Conservation (phyloP, 352 stramenopile species). For the Globisporangium parvum region DNA sequence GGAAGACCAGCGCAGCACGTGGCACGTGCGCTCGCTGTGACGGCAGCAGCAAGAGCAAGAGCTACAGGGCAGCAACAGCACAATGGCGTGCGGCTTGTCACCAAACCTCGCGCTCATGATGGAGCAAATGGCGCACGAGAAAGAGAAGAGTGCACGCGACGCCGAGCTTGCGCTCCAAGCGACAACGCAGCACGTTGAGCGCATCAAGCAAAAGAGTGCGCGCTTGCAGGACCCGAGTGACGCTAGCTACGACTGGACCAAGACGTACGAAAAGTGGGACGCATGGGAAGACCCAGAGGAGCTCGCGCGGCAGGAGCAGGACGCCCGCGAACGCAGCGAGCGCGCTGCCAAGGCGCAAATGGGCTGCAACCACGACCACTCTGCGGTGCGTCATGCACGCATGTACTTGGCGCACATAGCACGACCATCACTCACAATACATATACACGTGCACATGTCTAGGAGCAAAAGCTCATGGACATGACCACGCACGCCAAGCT, state of each 20-base stretch:
- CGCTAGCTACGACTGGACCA: constrained; percentile 61
- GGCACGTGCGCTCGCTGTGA: not conserved
- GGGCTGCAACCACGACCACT: constrained; percentile 84
- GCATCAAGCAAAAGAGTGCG: constrained; percentile 29
- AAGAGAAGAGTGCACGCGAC: constrained; percentile 38
- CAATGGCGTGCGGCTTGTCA: constrained; percentile 64
- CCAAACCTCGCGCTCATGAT: constrained; percentile 66
- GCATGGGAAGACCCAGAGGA: constrained; percentile 78
- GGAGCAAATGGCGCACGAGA: constrained; percentile 51
- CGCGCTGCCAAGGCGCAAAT: constrained; percentile 37
- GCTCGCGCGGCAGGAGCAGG: constrained; percentile 55
- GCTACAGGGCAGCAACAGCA: not conserved
- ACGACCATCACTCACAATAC: constrained; percentile 2
- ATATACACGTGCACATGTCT: constrained; percentile 1
- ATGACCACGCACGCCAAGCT: constrained; percentile 68
- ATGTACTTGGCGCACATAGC: too few relatives aligned
- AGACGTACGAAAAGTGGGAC: constrained; percentile 75
- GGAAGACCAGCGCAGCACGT: not conserved
- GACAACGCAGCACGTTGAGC: constrained; percentile 36
- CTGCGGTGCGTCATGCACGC: constrained; percentile 21
- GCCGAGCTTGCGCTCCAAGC: constrained; percentile 24
- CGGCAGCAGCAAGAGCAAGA: too few relatives aligned
- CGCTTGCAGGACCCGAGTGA: constrained; percentile 1
- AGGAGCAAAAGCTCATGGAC: constrained; percentile 84
- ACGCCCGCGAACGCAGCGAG: constrained; percentile 54